Evolutionary conservation across 257 asterid genomes (phyloP).

Genomic region (Ajuga chamaepitys): DNA sequence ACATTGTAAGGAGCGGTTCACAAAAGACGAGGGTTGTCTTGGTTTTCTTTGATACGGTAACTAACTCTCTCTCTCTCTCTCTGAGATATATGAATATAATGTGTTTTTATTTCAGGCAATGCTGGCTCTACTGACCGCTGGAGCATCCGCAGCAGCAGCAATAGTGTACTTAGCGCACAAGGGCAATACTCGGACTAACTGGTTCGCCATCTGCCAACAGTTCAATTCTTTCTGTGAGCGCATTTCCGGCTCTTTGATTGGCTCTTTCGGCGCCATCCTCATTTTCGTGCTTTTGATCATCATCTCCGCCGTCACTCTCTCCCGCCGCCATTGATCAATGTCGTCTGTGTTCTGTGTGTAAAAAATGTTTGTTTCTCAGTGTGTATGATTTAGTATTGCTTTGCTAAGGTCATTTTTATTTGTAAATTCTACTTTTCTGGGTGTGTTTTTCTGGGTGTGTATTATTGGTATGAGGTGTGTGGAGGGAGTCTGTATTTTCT

Average conservation of each 20-base stretch:
- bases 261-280: slow-evolving; percentile 48
- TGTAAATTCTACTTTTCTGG: too few species aligned
- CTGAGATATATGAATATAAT: not conserved
- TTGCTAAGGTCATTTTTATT: not conserved
- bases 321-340: slow-evolving; percentile 32
- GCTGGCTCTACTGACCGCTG: slow-evolving; percentile 52
- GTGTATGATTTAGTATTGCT: not conserved
- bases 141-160: slow-evolving; percentile 78
- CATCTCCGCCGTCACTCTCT: slow-evolving; percentile 40
- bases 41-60: slow-evolving; percentile 59
- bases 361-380: not conserved
- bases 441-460: too few species aligned
- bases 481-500: not conserved
- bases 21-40: slow-evolving; percentile 25
- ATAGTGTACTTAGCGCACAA: slow-evolving; percentile 82
- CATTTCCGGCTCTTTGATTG: slow-evolving; percentile 58
- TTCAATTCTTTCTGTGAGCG: slow-evolving; percentile 65
- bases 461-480: too few species aligned
- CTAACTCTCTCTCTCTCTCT: not conserved
- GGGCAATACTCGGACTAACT: slow-evolving; percentile 55
- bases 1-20: slow-evolving; percentile 42
- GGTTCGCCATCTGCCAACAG: slow-evolving; percentile 81
- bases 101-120: slow-evolving; percentile 31
- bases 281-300: slow-evolving; percentile 40
- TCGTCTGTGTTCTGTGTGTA: not conserved